Conservation (phyloP, 371 early-diverging fungal genomes). For the Phascolomyces articulosus region DNA sequence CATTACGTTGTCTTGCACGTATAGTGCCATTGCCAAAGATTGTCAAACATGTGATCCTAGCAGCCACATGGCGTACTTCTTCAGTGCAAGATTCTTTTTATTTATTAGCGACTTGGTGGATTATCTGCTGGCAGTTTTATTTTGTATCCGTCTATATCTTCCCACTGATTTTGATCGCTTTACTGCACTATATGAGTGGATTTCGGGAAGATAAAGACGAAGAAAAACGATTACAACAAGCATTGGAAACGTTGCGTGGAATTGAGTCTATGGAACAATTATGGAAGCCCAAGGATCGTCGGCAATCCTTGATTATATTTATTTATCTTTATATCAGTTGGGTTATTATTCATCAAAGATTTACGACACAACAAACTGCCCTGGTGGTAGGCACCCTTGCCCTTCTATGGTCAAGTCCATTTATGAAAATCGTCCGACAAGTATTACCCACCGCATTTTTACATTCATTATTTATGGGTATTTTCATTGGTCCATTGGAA, state of each 20-base stretch:
- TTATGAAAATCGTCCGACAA: neutral
- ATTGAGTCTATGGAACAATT: slow-evolving; percentile 11
- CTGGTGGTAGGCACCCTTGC: slow-evolving; percentile 10
- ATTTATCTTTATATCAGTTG: slow-evolving; percentile 14
- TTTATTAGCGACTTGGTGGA: neutral
- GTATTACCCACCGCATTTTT: slow-evolving; percentile 9
- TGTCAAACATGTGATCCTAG: neutral
- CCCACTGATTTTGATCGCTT: neutral
- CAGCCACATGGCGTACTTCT: neutral
- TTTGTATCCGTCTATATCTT: neutral
- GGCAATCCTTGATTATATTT: slow-evolving; percentile 1
- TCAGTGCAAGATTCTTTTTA: neutral
- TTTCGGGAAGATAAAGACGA: neutral
- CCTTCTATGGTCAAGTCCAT: slow-evolving; percentile 8
- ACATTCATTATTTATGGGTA: slow-evolving; percentile 15
- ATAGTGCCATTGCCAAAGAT: neutral
- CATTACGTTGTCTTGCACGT: neutral
- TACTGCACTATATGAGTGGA: neutral
- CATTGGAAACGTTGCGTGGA: slow-evolving; percentile 12
- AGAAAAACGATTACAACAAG: slow-evolving; percentile 10
- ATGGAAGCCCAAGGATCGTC: slow-evolving; percentile 1
- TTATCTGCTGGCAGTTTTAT: neutral
- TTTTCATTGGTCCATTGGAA: slow-evolving; percentile 14
- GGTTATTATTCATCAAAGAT: slow-evolving; percentile 14
- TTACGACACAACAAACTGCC: slow-evolving; percentile 10